Evolutionary conservation across 2,329 filamentous ascomycete species (phyloP).

Genomic region (Rhexocercosporidium sp.): DNA sequence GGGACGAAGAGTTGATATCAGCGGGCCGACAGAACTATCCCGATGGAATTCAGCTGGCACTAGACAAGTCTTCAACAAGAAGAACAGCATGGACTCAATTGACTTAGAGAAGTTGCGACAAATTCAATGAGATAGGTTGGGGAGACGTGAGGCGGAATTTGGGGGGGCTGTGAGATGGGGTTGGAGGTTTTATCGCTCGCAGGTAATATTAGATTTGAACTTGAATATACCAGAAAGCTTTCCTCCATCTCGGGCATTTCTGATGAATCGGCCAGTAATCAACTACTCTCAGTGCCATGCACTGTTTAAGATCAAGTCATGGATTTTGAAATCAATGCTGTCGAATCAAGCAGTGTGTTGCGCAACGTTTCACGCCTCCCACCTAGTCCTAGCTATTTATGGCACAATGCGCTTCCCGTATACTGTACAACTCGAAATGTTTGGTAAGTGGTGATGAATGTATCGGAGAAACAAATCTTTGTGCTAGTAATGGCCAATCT

Average conservation of each 20-base stretch:
- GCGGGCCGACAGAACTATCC: not conserved
- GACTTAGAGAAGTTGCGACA: not conserved
- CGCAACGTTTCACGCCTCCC: too few species aligned
- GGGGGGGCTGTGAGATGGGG: not conserved
- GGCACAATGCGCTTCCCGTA: too few species aligned
- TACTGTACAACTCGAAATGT: not conserved
- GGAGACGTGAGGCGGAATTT: not conserved
- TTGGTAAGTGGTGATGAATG: not conserved
- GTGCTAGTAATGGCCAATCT: too few species aligned
- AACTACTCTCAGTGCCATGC: too few species aligned
- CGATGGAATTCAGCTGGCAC: not conserved
- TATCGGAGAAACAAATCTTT: not conserved
- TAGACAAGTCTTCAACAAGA: not conserved
- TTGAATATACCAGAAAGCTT: not conserved
- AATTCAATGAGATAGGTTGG: conserved; percentile 3
- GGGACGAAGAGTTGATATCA: not conserved
- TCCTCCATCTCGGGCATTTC: not conserved
- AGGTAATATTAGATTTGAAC: conserved; percentile 3
- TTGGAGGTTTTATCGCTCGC: not conserved
- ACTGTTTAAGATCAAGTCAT: too few species aligned
- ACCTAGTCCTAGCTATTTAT: too few species aligned
- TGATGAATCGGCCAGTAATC: too few species aligned
- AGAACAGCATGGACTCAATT: not conserved
- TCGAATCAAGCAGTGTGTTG: too few species aligned
- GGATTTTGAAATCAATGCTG: too few species aligned